phyloP scores from a whole-genome alignment of 1,284 basidiomycete species.

The Trametes sp. region DNA sequence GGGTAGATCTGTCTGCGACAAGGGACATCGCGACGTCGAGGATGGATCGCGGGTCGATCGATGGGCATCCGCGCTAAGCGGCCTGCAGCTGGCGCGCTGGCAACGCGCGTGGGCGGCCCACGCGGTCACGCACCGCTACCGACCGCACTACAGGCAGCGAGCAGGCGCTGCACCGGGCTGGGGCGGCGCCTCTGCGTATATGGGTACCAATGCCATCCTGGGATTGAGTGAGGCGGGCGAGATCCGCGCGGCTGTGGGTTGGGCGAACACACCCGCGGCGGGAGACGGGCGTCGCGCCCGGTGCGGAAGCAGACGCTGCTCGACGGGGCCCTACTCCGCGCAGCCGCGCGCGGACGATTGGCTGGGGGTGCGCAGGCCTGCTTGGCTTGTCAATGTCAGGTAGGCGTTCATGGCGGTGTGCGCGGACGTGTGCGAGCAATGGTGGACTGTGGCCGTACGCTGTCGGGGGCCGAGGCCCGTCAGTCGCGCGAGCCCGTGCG shows the following conservation, averaged over 20 bases:
- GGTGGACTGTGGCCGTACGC: not conserved
- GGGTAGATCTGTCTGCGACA: not conserved
- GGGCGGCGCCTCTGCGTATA: no score
- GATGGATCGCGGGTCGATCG: not conserved
- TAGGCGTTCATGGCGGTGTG: conserved; percentile 16
- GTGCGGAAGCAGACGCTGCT: conserved; percentile 8
- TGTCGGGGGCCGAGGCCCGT: not conserved
- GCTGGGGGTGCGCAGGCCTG: not conserved
- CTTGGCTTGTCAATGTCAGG: conserved; percentile 22
- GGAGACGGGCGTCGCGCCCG: conserved; percentile 3
- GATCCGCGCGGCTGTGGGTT: not conserved
- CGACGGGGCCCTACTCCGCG: not conserved
- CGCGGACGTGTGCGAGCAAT: not conserved
- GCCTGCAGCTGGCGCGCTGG: not conserved
- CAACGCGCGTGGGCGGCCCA: not conserved
- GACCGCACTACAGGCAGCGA: not conserved
- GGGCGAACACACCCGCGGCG: not conserved
- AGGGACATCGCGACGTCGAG: not conserved
- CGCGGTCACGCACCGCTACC: not conserved
- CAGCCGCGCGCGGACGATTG: conserved; percentile 4
- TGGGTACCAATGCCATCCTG: no score
- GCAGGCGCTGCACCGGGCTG: not conserved
- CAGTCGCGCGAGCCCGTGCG: not conserved
- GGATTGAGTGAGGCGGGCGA: not conserved
- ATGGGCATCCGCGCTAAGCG: not conserved